phyloP scores from a whole-genome alignment of 148 eudicot genomes.

The Polygonum maritimum region DNA sequence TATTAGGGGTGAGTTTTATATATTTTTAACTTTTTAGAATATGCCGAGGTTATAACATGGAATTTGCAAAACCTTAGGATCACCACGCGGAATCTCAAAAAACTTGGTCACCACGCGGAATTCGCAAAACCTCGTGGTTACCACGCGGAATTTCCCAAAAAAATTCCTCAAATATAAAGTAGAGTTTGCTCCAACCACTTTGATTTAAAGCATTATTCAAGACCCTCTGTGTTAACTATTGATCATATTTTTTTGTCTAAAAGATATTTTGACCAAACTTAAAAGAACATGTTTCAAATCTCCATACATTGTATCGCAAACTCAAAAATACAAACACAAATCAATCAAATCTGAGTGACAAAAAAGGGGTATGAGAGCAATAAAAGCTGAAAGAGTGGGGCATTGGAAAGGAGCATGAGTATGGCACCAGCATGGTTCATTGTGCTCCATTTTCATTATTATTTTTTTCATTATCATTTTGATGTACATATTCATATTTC shows the following conservation, averaged over 20 bases:
- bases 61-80: no score
- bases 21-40: no score
- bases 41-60: no score
- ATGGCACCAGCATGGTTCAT: slow-evolving; percentile 6
- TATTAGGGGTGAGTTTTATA: no score
- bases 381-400: not conserved
- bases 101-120: no score
- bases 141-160: no score
- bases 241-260: not conserved
- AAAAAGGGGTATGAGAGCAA: not conserved
- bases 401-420: slow-evolving; percentile 4
- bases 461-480: not conserved
- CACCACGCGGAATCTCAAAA: no score
- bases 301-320: not conserved
- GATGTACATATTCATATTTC: not conserved
- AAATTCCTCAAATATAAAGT: no score
- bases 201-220: no score
- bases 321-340: not conserved
- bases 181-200: no score
- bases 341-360: not conserved
- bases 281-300: not conserved
- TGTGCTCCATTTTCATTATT: not conserved
- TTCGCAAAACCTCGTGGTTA: no score
- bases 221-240: no score
- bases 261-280: not conserved